Evolutionary conservation across 371 early-diverging fungal species (phyloP).

Genomic region (Homolaphlyctis polyrhiza): DNA sequence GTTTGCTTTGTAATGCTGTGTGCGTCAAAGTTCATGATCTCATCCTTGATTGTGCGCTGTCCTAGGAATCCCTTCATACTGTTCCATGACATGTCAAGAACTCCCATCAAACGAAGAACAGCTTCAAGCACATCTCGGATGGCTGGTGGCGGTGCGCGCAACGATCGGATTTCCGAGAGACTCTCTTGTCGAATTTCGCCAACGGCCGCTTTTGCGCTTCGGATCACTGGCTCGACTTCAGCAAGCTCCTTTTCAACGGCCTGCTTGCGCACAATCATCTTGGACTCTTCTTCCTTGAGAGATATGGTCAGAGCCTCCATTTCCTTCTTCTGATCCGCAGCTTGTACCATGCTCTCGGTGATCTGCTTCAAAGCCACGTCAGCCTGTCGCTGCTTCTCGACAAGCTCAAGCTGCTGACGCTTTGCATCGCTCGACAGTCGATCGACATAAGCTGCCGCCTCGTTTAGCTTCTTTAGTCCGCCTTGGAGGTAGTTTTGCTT

Average conservation of each 20-base stretch:
- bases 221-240: conserved; percentile 47
- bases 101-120: conserved; percentile 52
- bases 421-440: conserved; percentile 39
- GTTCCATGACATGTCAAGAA: conserved; percentile 53
- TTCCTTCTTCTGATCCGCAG: conserved; percentile 47
- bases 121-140: conserved; percentile 56
- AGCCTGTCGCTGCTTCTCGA: conserved; percentile 44
- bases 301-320: conserved; percentile 38
- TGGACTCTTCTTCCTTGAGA: conserved; percentile 40
- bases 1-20: conserved; percentile 30
- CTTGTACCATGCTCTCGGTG: conserved; percentile 45
- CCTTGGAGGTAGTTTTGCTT: conserved; percentile 39
- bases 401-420: conserved; percentile 32
- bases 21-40: conserved; percentile 54
- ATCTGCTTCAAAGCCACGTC: conserved; percentile 44
- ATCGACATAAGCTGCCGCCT: conserved; percentile 44
- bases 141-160: conserved; percentile 56
- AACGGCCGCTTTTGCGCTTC: conserved; percentile 46
- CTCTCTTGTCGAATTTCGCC: conserved; percentile 48
- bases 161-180: conserved; percentile 52
- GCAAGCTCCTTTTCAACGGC: conserved; percentile 44
- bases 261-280: conserved; percentile 31
- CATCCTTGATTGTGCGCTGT: conserved; percentile 50
- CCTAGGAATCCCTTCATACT: conserved; percentile 58
- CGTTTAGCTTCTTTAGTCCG: conserved; percentile 41